Conservation (phyloP, 2,329 filamentous ascomycete species). For the Clonostachys byssicola region DNA sequence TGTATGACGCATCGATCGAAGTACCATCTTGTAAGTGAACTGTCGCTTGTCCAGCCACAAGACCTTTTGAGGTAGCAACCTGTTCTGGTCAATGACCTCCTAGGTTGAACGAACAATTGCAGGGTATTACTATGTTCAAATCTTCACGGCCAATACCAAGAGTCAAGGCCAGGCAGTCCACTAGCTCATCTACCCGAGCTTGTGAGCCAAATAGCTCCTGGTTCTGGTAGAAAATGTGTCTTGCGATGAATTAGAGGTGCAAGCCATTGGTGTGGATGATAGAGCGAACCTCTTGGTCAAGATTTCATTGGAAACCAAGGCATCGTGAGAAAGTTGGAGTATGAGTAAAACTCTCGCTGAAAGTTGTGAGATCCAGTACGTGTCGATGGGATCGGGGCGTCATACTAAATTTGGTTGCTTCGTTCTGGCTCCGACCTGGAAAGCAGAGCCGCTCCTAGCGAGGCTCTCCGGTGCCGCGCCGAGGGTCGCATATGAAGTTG, state of each 20-base stretch:
- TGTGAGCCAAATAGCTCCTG: constrained; percentile 69
- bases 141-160: constrained; percentile 59
- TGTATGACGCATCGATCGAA: constrained; percentile 19
- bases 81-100: constrained; percentile 21
- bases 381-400: background rate
- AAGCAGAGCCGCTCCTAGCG: constrained; percentile 26
- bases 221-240: constrained; percentile 78
- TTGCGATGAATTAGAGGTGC: constrained; percentile 21
- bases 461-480: constrained; percentile 3
- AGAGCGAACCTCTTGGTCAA: constrained; percentile 56
- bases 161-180: constrained; percentile 72
- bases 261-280: background rate
- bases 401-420: constrained; percentile 48
- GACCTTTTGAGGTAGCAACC: constrained; percentile 71
- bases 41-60: constrained; percentile 56
- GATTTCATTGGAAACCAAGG: constrained; percentile 46
- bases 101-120: background rate
- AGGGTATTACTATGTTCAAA: constrained; percentile 62
- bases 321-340: constrained; percentile 55
- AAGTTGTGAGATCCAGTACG: background rate
- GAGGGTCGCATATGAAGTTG: constrained; percentile 11
- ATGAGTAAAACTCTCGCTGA: constrained; percentile 55
- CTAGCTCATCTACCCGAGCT: constrained; percentile 61
- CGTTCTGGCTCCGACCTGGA: constrained; percentile 39
- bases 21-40: constrained; percentile 41